Conservation (phyloP, 805 yeast species). For the Candida argentea region DNA sequence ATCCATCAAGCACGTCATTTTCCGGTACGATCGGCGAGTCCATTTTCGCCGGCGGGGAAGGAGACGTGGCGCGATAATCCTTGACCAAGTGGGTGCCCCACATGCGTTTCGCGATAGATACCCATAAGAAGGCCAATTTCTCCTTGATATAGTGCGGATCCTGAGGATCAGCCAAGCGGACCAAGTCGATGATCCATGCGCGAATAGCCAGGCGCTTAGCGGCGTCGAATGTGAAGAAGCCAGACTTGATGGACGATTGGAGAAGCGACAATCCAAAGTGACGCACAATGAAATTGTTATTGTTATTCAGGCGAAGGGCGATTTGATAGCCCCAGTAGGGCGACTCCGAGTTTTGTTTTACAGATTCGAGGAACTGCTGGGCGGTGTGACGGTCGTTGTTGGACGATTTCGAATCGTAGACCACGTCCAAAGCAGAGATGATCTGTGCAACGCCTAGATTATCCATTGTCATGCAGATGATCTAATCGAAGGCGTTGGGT, state of each 20-base stretch:
- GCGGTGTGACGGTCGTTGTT: slow-evolving; percentile 49
- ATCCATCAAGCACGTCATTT: slow-evolving; percentile 52
- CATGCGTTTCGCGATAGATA: slow-evolving; percentile 73
- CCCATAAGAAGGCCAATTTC: slow-evolving; percentile 87
- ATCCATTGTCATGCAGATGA: slow-evolving; percentile 40
- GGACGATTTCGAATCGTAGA: slow-evolving; percentile 55
- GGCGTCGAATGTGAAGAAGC: slow-evolving; percentile 44
- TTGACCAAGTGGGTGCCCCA: slow-evolving; percentile 74
- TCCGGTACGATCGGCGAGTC: slow-evolving; percentile 17
- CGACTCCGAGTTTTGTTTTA: slow-evolving; percentile 70
- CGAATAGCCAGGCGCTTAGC: slow-evolving; percentile 60
- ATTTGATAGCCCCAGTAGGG: slow-evolving; percentile 90
- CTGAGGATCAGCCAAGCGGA: slow-evolving; percentile 41
- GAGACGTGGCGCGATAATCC: slow-evolving; percentile 5
- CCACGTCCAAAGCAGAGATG: slow-evolving; percentile 63
- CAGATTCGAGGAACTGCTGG: slow-evolving; percentile 58
- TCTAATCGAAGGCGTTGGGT: no score
- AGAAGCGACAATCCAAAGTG: slow-evolving; percentile 84
- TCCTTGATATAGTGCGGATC: slow-evolving; percentile 91
- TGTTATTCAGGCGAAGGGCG: slow-evolving; percentile 51
- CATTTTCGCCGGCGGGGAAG: not conserved
- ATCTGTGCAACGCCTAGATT: slow-evolving; percentile 63
- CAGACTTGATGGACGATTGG: slow-evolving; percentile 55
- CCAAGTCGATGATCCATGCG: slow-evolving; percentile 76
- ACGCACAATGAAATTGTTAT: slow-evolving; percentile 59